These are phyloP conservation scores for Populus deltoides DNA, from an alignment of 345 rosid genomes.

Conservation along the genomic window DNA sequence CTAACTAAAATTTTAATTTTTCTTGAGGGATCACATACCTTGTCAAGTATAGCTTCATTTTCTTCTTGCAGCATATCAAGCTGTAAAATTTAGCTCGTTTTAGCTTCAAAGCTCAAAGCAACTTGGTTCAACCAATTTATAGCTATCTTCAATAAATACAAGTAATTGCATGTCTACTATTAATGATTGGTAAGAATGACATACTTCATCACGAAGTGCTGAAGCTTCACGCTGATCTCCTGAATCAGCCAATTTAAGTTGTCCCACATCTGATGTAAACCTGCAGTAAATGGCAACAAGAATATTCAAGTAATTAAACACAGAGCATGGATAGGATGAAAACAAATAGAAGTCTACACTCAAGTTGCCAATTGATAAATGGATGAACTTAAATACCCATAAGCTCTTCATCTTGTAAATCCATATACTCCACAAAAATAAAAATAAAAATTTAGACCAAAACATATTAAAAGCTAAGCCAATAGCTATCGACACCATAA, in stretches of 20 bases:
- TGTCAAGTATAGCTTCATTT: conserved; percentile 47
- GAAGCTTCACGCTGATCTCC: conserved; percentile 91
- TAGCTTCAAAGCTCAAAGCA: background rate
- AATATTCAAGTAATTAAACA: conserved; percentile 9
- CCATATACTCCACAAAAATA: background rate
- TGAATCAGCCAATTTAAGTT: conserved; percentile 47
- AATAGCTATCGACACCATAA: background rate
- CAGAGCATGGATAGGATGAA: background rate
- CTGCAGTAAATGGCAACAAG: conserved; percentile 33
- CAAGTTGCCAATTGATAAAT: background rate
- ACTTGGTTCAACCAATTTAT: background rate
- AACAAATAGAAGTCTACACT: background rate
- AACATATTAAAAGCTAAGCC: background rate
- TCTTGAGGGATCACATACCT: conserved; percentile 17
- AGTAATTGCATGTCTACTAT: background rate
- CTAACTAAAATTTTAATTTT: conserved; percentile 1
- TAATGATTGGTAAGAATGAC: conserved; percentile 19
- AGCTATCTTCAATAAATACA: background rate
- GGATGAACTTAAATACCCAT: background rate
- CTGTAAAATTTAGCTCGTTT: conserved; percentile 37
- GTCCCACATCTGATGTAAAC: conserved; percentile 62
- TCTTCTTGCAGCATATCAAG: conserved; percentile 79
- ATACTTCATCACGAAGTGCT: conserved; percentile 97
- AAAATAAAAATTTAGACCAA: background rate
- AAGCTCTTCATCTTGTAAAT: background rate